Base-by-base conservation (phyloP, 441 rosid species). In the Dalechampia spathulata region DNA sequence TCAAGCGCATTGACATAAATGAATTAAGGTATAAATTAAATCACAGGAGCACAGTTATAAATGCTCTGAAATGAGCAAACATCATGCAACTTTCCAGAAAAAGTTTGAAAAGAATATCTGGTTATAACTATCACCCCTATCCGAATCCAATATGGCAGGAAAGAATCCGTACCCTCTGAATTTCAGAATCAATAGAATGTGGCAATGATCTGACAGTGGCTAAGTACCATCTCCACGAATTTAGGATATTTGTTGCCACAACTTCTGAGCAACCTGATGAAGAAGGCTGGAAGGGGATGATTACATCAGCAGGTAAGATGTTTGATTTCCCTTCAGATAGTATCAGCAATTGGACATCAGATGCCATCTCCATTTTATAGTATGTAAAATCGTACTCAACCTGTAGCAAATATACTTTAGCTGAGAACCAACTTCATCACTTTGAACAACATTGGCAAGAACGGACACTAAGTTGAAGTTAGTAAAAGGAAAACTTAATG, bases 181-280 rank as follows among this genome's bases (percentile, higher is more conserved):
- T 68, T 15, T 86, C 95, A 48, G 84, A 39, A 21, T 72, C 86
- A 22, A 92, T 81, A 30, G 86, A 61, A 75, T 86, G 96, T 0
- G 94, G 66, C 73, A 86, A 55, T 13, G 81, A 76, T 74, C 85
- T 81, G 61, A 83, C 75, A 50, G 83, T 72, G 41, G 90, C 83
- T 73, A 92, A 71, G 80, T 86, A 87, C 75, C 86, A 87, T 62
- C 95, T 88, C 95, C 95, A 87, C 52, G 91, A 81, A 44, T 81
- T 75, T 13, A 63, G 57, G 37, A 74, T 55, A 67, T 86, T 87
- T 9, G 76, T 57, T 47, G 68, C 34, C 23, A 67, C 79, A 19
- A 28, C 73, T 60, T 76, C 82, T 2, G 60, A 12, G 21, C 69
- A 43, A 59, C 68, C 65, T 5, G 61, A 66, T 2, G 75, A 72